These are phyloP conservation scores for Sequoia sempervirens DNA, from an alignment of 75 land plant genomes.

Conservation along the genomic window DNA sequence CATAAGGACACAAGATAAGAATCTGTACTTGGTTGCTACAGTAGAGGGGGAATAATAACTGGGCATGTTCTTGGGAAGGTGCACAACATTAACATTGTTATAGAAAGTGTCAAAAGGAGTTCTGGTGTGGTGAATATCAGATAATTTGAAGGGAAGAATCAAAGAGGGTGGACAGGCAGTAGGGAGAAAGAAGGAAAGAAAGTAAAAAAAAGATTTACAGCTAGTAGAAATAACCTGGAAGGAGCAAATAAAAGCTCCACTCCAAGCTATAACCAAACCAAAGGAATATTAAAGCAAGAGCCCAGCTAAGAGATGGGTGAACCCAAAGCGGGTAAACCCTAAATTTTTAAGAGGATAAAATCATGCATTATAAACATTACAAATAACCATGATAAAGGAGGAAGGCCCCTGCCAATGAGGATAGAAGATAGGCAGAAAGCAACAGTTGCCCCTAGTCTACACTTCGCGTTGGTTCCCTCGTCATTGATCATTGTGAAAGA, in stretches of 20 bases:
- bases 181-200: background rate
- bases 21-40: background rate
- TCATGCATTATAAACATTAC: background rate
- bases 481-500: background rate
- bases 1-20: background rate
- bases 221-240: background rate
- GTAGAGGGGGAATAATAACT: background rate
- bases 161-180: background rate
- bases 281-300: background rate
- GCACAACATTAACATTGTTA: background rate
- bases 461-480: background rate
- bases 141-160: background rate
- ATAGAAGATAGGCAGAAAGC: background rate
- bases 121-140: background rate
- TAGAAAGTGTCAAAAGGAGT: background rate
- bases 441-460: background rate
- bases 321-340: background rate
- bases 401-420: background rate
- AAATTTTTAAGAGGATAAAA: background rate
- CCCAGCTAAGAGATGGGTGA: background rate
- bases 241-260: background rate
- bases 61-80: background rate
- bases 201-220: background rate
- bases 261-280: background rate
- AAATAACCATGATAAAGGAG: background rate